Percentiles rank a stretch among this genome's conserved stretches.
Evolutionary conservation across 371 early-diverging fungal genomes (phyloP).

Genomic region (Mortierella sp.): DNA sequence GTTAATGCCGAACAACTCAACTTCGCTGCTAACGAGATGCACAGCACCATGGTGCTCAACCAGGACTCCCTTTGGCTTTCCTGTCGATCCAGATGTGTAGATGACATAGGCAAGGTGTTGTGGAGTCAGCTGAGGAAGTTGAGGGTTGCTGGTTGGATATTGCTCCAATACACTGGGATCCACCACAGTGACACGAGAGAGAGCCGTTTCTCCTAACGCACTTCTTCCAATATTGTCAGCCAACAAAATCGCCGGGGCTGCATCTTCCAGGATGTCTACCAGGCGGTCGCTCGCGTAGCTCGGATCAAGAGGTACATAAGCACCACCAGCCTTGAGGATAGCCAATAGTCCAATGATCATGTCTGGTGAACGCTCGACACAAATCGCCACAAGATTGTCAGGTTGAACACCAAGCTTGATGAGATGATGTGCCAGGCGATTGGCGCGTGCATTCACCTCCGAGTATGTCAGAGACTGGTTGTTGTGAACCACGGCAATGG

Average conservation of each 20-base stretch:
- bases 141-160: neutral
- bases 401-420: constrained; percentile 6
- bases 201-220: too few relatives aligned
- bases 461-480: constrained; percentile 13
- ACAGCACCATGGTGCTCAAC: constrained; percentile 10
- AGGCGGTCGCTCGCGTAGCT: constrained; percentile 13
- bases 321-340: constrained; percentile 18
- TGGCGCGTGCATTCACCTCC: constrained; percentile 6
- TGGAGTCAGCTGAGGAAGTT: neutral
- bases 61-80: constrained; percentile 63
- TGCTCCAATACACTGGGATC: too few relatives aligned
- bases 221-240: neutral
- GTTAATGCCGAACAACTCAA: neutral
- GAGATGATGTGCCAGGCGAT: constrained; percentile 5
- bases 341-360: constrained; percentile 7
- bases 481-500: constrained; percentile 19
- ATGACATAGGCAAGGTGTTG: constrained; percentile 36
- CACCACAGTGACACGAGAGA: too few relatives aligned
- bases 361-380: constrained; percentile 12
- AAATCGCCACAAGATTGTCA: constrained; percentile 10
- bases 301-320: constrained; percentile 24
- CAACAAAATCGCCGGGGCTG: constrained; percentile 1
- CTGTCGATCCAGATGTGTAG: constrained; percentile 65
- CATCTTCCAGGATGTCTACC: constrained; percentile 10
- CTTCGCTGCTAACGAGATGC: neutral